Evolutionary conservation across 192 early-diverging fungal species (phyloP).

Genomic region (Rhizoclosmatium sp.): DNA sequence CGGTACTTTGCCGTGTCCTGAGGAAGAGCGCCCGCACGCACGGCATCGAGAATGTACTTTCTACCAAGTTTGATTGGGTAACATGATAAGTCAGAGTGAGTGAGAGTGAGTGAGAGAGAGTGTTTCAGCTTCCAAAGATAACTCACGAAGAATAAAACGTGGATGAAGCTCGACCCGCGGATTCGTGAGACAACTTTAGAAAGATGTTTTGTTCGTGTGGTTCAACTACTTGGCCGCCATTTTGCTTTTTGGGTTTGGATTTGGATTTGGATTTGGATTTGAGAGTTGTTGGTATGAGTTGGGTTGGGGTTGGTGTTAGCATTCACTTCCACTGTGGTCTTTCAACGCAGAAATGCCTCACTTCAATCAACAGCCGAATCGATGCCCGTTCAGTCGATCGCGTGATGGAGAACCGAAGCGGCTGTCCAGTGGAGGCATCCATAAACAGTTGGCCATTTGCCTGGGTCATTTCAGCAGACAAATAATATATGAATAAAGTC

Average conservation of each 20-base stretch:
- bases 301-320: too few species aligned
- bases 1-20: constrained; percentile 1
- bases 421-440: background rate
- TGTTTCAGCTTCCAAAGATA: background rate
- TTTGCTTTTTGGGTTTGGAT: background rate
- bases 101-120: background rate
- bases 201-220: constrained; percentile 24
- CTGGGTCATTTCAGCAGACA: background rate
- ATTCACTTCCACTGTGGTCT: background rate
- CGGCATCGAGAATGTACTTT: background rate
- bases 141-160: constrained; percentile 13
- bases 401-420: constrained; percentile 8
- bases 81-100: background rate
- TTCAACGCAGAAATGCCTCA: background rate
- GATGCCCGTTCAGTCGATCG: background rate
- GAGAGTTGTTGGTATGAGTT: too few species aligned
- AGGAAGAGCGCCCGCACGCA: background rate
- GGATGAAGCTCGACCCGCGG: background rate
- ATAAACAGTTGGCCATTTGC: constrained; percentile 7
- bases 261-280: too few species aligned
- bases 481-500: background rate
- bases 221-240: constrained; percentile 24
- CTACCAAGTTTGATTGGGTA: background rate
- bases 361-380: constrained; percentile 19
- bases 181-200: background rate